These are phyloP conservation scores for Salix purpurea DNA, from an alignment of 345 rosid genomes.

Conservation along the genomic window DNA sequence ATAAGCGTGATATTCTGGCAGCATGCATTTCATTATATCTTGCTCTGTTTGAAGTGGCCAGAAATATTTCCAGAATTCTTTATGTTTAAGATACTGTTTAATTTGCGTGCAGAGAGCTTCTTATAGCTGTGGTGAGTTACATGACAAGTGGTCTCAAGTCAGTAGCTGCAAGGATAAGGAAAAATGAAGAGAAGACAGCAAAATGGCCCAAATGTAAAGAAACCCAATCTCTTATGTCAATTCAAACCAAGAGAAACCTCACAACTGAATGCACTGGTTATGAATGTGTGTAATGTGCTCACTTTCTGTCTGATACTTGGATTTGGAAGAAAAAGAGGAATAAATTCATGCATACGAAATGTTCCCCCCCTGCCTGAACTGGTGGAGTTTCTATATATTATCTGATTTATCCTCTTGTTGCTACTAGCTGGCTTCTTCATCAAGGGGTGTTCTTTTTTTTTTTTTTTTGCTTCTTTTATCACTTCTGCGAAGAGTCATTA, in stretches of 20 bases:
- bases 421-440: background rate
- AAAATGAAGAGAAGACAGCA: conserved; percentile 40
- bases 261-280: conserved; percentile 40
- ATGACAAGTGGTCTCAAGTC: conserved; percentile 53
- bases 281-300: conserved; percentile 45
- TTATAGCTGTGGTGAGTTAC: conserved; percentile 38
- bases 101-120: conserved; percentile 51
- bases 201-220: conserved; percentile 70
- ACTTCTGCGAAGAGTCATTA: background rate
- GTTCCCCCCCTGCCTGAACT: background rate
- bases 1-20: background rate
- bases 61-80: background rate
- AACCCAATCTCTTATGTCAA: conserved; percentile 46
- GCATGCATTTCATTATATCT: background rate
- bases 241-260: conserved; percentile 55
- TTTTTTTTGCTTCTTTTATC: background rate
- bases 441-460: background rate
- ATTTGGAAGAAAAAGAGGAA: too few relatives aligned
- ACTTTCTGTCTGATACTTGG: background rate
- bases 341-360: too few relatives aligned
- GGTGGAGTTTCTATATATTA: background rate
- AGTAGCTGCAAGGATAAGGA: conserved; percentile 50
- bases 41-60: background rate
- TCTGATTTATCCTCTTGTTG: background rate
- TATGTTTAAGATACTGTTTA: background rate